Conservation (phyloP, 2,329 filamentous ascomycete genomes). For the Arachnomyces sp. region DNA sequence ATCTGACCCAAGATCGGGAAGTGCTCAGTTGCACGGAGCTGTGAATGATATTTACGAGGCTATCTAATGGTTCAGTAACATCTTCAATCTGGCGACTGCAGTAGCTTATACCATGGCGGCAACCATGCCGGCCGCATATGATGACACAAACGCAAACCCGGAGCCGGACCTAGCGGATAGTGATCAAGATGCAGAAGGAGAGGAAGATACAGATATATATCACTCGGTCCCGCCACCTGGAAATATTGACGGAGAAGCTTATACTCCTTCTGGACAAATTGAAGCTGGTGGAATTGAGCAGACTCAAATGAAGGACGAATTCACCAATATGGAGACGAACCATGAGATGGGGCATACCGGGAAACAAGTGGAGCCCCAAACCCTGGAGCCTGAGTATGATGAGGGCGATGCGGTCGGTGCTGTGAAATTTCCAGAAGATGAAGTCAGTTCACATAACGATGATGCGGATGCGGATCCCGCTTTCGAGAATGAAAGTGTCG, state of each 20-base stretch:
- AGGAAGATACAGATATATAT: conserved; percentile 36
- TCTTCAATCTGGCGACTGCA: conserved; percentile 31
- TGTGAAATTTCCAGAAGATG: conserved; percentile 28
- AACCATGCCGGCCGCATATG: conserved; percentile 31
- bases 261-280: conserved; percentile 14
- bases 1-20: no score
- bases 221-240: conserved; percentile 20
- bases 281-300: conserved; percentile 19
- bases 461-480: conserved; percentile 35
- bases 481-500: conserved; percentile 33
- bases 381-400: conserved; percentile 35
- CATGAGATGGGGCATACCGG: background rate
- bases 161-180: conserved; percentile 30
- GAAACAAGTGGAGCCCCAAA: conserved; percentile 12
- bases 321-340: conserved; percentile 22
- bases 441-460: conserved; percentile 29
- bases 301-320: conserved; percentile 3
- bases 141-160: conserved; percentile 26
- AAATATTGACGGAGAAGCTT: conserved; percentile 5
- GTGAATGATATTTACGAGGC: background rate
- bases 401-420: conserved; percentile 34
- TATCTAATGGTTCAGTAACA: conserved; percentile 13
- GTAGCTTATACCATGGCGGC: conserved; percentile 34
- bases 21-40: background rate
- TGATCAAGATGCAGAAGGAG: conserved; percentile 39